A percentile compares a stretch with the other conserved stretches of the same genome.
Conservation (phyloP, 495 filamentous ascomycete genomes). For the Endocarpon pusillum region DNA sequence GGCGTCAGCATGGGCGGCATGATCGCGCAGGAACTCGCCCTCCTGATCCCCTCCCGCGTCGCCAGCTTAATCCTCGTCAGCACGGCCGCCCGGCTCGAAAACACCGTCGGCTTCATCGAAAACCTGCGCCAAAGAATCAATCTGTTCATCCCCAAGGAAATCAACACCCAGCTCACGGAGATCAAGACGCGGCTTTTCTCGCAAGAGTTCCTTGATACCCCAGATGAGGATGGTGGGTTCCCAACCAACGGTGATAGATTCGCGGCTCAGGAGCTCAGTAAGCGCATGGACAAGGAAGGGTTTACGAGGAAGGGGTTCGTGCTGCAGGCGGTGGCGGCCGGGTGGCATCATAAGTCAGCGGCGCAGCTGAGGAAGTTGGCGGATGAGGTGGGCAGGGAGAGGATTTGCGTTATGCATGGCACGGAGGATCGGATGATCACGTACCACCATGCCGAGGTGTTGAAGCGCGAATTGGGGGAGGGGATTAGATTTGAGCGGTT, state of each 20-base stretch:
- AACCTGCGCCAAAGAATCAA: slow-evolving; percentile 50
- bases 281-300: slow-evolving; percentile 33
- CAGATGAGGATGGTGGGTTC: slow-evolving; percentile 48
- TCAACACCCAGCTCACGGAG: slow-evolving; percentile 37
- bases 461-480: slow-evolving; percentile 33
- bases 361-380: slow-evolving; percentile 45
- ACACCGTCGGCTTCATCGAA: slow-evolving; percentile 36
- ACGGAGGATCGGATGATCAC: slow-evolving; percentile 59
- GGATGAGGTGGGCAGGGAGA: slow-evolving; percentile 46
- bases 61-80: slow-evolving; percentile 49
- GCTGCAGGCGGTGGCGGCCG: slow-evolving; percentile 59
- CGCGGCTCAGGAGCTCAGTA: slow-evolving; percentile 54
- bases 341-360: slow-evolving; percentile 57
- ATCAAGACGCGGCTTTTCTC: slow-evolving; percentile 44
- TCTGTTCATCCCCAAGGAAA: slow-evolving; percentile 43
- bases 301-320: slow-evolving; percentile 54
- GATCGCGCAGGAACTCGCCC: slow-evolving; percentile 70
- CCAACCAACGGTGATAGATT: slow-evolving; percentile 63
- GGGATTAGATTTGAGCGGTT: slow-evolving; percentile 35
- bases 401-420: slow-evolving; percentile 62
- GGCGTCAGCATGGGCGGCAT: slow-evolving; percentile 72
- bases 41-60: slow-evolving; percentile 43
- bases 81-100: slow-evolving; percentile 46
- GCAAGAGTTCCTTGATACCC: slow-evolving; percentile 35
- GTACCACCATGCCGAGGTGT: slow-evolving; percentile 40